These are phyloP conservation scores for Rhodotorula paludigena DNA, from an alignment of 768 basidiomycete genomes.

Conservation along the genomic window DNA sequence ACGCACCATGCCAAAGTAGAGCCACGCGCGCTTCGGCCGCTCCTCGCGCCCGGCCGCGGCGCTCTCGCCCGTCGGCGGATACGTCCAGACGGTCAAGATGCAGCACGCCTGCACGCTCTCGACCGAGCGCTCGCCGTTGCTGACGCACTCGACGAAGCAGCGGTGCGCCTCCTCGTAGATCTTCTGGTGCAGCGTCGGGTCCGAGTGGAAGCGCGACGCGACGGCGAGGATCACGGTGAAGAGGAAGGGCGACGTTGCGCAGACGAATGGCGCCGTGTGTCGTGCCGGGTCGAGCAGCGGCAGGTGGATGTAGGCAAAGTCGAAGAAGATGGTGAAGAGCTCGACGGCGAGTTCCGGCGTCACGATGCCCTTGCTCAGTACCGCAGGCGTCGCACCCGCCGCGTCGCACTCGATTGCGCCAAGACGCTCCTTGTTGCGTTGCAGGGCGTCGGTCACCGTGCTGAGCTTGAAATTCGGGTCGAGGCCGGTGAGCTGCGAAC, in stretches of 20 bases:
- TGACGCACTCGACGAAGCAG: conserved; percentile 62
- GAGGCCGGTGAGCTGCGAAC: conserved; percentile 14
- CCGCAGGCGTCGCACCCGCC: conserved; percentile 9
- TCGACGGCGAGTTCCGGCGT: conserved; percentile 83
- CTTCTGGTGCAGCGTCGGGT: conserved; percentile 66
- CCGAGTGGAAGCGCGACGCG: conserved; percentile 78
- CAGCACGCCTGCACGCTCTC: conserved; percentile 72
- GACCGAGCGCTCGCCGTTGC: conserved; percentile 68
- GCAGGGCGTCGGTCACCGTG: conserved; percentile 26
- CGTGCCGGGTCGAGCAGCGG: conserved; percentile 76
- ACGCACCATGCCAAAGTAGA: conserved; percentile 51
- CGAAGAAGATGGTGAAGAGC: conserved; percentile 67
- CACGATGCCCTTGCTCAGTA: conserved; percentile 52
- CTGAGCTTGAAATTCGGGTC: conserved; percentile 28
- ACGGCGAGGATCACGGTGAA: conserved; percentile 94
- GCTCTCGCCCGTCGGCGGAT: conserved; percentile 78
- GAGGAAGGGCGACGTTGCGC: conserved; percentile 87
- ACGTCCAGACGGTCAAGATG: conserved; percentile 78
- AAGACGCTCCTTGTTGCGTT: conserved; percentile 1
- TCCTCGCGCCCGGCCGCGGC: conserved; percentile 67
- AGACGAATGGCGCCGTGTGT: conserved; percentile 90
- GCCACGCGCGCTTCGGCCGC: conserved; percentile 59
- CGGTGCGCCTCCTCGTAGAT: conserved; percentile 74
- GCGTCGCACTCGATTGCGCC: neutral
- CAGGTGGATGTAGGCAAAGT: conserved; percentile 51